phyloP scores from a whole-genome alignment of 2,329 filamentous ascomycete species.

The Trichoderma breve region DNA sequence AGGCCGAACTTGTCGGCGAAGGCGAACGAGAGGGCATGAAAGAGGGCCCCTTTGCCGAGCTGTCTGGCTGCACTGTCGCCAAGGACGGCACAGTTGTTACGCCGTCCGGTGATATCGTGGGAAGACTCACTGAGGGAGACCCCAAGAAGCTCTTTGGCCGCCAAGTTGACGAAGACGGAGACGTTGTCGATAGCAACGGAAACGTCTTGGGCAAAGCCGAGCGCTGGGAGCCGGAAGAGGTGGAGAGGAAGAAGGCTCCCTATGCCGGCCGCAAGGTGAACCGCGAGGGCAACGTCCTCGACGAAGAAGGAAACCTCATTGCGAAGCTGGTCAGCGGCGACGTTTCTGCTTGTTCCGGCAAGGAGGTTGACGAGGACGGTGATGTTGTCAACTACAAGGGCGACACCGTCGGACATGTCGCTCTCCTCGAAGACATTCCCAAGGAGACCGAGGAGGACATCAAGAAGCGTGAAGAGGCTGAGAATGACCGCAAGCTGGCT shows the following conservation, averaged over 20 bases:
- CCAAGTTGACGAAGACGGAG: conserved; percentile 75
- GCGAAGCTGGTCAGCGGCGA: conserved; percentile 69
- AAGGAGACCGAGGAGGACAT: conserved; percentile 44
- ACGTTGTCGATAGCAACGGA: conserved; percentile 74
- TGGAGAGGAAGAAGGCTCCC: conserved; percentile 50
- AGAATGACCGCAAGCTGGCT: conserved; percentile 73
- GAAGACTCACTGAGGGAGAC: conserved; percentile 68
- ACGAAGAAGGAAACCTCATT: conserved; percentile 59
- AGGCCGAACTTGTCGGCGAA: conserved; percentile 65
- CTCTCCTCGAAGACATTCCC: conserved; percentile 60
- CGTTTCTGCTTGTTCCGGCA: conserved; percentile 61
- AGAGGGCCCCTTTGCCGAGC: conserved; percentile 68
- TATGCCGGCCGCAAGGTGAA: conserved; percentile 56
- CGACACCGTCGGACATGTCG: conserved; percentile 64
- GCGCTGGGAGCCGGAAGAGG: conserved; percentile 57
- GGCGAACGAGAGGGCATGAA: conserved; percentile 61
- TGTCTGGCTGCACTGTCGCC: conserved; percentile 61
- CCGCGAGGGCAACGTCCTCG: conserved; percentile 57
- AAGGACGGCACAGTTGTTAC: conserved; percentile 70
- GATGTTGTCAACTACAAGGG: conserved; percentile 70
- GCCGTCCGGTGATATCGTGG: conserved; percentile 66
- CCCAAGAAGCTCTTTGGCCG: conserved; percentile 70
- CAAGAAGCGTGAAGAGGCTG: conserved; percentile 54
- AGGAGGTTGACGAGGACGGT: conserved; percentile 68
- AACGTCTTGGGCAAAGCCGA: conserved; percentile 58